Evolutionary conservation across 2,329 filamentous ascomycete species (phyloP).

Genomic region (Microdochium paspali): DNA sequence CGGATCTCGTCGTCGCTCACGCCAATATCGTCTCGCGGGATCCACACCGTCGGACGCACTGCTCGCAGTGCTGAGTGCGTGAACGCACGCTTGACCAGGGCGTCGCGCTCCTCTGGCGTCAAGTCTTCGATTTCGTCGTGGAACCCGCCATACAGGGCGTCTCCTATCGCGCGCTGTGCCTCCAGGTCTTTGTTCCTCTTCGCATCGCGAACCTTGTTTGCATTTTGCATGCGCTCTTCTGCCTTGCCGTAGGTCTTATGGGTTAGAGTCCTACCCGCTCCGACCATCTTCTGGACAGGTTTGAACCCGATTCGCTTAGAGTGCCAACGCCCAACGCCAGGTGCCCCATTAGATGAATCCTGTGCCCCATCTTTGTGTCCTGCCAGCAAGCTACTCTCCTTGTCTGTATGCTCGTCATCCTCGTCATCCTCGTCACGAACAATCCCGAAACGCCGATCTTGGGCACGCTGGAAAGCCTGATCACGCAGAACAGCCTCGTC

Average conservation of each 20-base stretch:
- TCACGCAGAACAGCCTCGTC: constrained; percentile 91
- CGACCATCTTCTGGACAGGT: constrained; percentile 34
- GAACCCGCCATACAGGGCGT: constrained; percentile 77
- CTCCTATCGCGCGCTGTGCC: constrained; percentile 62
- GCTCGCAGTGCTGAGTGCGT: constrained; percentile 82
- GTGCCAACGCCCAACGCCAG: constrained; percentile 2
- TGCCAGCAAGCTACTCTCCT: constrained; percentile 23
- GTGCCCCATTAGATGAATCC: constrained; percentile 14
- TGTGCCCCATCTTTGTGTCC: constrained; percentile 32
- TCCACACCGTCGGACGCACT: constrained; percentile 82
- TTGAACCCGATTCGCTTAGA: constrained; percentile 18
- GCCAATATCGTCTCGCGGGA: constrained; percentile 82
- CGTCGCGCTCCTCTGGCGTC: constrained; percentile 79
- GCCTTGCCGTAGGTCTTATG: constrained; percentile 33
- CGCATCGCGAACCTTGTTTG: constrained; percentile 35
- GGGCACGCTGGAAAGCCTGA: constrained; percentile 74
- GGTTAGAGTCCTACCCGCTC: constrained; percentile 38
- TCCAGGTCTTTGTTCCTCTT: constrained; percentile 56
- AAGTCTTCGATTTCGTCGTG: constrained; percentile 93
- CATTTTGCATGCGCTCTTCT: constrained; percentile 27
- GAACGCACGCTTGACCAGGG: constrained; percentile 79
- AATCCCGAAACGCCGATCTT: constrained; percentile 60
- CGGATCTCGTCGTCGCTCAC: constrained; percentile 86
- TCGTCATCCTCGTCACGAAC: constrained; percentile 43
- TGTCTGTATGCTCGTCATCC: constrained; percentile 32